Evolutionary conservation across 768 basidiomycete genomes (phyloP).

Genomic region (Cystoderma amianthinum): DNA sequence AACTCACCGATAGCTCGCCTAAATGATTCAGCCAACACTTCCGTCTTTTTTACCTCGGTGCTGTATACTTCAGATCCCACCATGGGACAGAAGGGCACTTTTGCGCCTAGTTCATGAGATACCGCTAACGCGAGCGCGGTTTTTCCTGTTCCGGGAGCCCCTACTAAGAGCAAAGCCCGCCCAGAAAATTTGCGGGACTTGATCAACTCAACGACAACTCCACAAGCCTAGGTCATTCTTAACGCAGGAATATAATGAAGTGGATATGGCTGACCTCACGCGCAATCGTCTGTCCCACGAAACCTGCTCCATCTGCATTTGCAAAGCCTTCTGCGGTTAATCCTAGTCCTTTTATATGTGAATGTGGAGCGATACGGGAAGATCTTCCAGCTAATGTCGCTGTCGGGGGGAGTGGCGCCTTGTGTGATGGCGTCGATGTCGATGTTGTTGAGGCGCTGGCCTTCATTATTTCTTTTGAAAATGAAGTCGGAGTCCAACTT

Average conservation of each 20-base stretch:
- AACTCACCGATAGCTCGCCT: constrained; percentile 88
- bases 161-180: constrained; percentile 84
- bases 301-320: constrained; percentile 67
- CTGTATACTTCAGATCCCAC: constrained; percentile 97
- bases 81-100: constrained; percentile 98
- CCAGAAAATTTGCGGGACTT: constrained; percentile 93
- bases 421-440: constrained; percentile 55
- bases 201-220: constrained; percentile 83
- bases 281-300: constrained; percentile 85
- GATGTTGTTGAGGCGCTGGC: constrained; percentile 37
- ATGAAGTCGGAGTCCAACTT: background rate
- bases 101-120: constrained; percentile 88
- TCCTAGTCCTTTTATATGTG: constrained; percentile 95
- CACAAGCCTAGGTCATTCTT: constrained; percentile 66
- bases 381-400: constrained; percentile 55
- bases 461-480: constrained; percentile 16
- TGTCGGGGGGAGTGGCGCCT: constrained; percentile 65
- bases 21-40: constrained; percentile 92
- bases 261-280: constrained; percentile 75
- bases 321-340: constrained; percentile 81
- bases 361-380: constrained; percentile 84
- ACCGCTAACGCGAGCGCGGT: constrained; percentile 95
- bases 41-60: constrained; percentile 98
- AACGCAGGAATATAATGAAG: background rate
- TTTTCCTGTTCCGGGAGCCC: constrained; percentile 96